Conservation (phyloP, 1,284 basidiomycete species). For the Ganoderma leucocontextum region DNA sequence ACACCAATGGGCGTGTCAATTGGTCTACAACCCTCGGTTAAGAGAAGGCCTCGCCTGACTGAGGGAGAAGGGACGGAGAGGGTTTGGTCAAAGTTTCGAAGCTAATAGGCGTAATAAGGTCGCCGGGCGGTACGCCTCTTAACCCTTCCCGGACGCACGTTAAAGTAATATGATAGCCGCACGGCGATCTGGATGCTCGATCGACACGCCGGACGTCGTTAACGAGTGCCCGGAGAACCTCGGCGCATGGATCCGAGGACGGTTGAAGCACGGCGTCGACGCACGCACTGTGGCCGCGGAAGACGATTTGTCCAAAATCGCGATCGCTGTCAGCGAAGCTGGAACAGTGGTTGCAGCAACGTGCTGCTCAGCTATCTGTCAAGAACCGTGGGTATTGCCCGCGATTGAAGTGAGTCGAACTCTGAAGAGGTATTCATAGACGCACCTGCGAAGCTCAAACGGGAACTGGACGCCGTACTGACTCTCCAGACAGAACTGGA, state of each 20-base stretch:
- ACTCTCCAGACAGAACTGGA: conserved; percentile 47
- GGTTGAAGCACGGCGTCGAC: conserved; percentile 13
- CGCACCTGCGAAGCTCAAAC: conserved; percentile 43
- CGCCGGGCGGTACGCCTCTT: conserved; percentile 39
- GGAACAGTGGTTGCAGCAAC: conserved; percentile 44
- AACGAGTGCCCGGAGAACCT: conserved; percentile 23
- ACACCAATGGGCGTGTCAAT: too few species aligned
- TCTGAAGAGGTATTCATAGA: conserved; percentile 39
- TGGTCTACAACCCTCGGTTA: conserved; percentile 48
- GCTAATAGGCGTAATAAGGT: conserved; percentile 43
- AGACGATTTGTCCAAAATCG: conserved; percentile 18
- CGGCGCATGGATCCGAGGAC: conserved; percentile 13
- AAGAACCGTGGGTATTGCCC: conserved; percentile 41
- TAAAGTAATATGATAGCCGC: too few species aligned
- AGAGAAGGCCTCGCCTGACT: conserved; percentile 40
- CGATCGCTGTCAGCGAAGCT: conserved; percentile 22
- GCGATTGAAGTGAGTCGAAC: too few species aligned
- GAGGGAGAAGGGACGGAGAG: too few species aligned
- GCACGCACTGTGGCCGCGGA: neutral
- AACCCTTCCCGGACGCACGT: too few species aligned
- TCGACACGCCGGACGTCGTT: conserved; percentile 17
- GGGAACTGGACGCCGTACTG: conserved; percentile 46
- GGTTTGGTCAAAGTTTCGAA: conserved; percentile 45
- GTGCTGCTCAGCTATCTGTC: conserved; percentile 42
- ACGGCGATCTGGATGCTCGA: conserved; percentile 25